These are phyloP conservation scores for Zygoascus tannicola DNA, from an alignment of 805 yeast genomes.

Conservation along the genomic window DNA sequence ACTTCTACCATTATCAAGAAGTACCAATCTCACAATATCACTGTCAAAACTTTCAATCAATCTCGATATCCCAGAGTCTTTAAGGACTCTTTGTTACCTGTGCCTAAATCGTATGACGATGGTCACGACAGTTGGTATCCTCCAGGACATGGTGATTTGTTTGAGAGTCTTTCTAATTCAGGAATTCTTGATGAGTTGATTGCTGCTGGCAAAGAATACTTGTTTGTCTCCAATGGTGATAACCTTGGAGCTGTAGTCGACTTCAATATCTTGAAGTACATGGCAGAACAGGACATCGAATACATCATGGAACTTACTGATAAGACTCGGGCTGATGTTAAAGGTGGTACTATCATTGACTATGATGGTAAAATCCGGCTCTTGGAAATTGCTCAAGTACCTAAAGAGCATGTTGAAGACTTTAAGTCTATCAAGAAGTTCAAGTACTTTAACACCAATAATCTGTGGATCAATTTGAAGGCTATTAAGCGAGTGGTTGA, in stretches of 20 bases:
- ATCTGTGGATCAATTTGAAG: conserved; percentile 91
- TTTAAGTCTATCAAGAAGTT: conserved; percentile 96
- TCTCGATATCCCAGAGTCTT: conserved; percentile 94
- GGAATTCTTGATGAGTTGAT: conserved; percentile 87
- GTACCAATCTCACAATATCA: conserved; percentile 91
- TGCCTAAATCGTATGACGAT: conserved; percentile 69
- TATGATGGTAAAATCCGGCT: conserved; percentile 91
- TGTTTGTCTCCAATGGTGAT: conserved; percentile 96
- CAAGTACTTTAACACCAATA: conserved; percentile 96
- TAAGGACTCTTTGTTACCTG: conserved; percentile 93
- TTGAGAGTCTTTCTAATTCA: conserved; percentile 77
- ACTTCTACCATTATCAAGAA: conserved; percentile 92
- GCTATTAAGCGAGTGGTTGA: conserved; percentile 92
- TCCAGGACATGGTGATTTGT: conserved; percentile 99
- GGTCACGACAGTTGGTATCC: conserved; percentile 91
- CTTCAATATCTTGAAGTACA: conserved; percentile 78
- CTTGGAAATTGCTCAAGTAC: conserved; percentile 96
- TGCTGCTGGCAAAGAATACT: conserved; percentile 86
- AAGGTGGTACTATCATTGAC: conserved; percentile 97
- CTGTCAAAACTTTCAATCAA: conserved; percentile 94
- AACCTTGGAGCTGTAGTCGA: conserved; percentile 98
- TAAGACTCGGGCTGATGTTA: conserved; percentile 98
- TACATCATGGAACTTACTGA: conserved; percentile 98
- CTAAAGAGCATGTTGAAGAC: conserved; percentile 96
- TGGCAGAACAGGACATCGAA: conserved; percentile 85